Base-by-base conservation (phyloP, 2,329 filamentous ascomycete species). In the Mollisia scopiformis region DNA sequence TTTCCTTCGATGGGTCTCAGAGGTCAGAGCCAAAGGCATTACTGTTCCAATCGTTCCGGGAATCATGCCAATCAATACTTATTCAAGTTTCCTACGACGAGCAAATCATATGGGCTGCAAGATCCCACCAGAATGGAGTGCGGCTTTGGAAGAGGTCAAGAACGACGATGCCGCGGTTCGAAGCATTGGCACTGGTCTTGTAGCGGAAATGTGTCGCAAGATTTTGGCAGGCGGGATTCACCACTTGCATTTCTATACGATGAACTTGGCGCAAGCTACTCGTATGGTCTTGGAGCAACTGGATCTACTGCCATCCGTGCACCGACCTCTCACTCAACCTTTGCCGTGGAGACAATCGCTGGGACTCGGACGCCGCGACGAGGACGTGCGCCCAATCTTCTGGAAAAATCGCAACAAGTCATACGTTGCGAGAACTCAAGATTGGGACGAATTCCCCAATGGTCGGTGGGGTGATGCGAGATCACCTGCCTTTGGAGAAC, bases 371-470 rank as follows among this genome's bases (percentile, higher is more conserved):
- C 88, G 95, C 51, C 86, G 94, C 71, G 91, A 92, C 51, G 95
- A 99, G 78, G 96, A 97, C 72, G 95, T 99, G 46, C 91, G 95
- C 56, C 95, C 95, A 33, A 96, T 99, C 68, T 99, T 99, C 84
- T 99, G 95, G 95, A 89, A 94, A 70, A 97, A 98, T 78, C 88
- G 95, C 61, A 95, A 96, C 78, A 93, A 95, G 73, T 97, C 93
- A 3, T 99, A 99, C 71, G 88, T 99, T 58, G 88, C 92, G 58
- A 92, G 95, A 58, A 99, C 95, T 0, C 93, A 97, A 74, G 94
- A 97, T 69, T 99, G 95, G 95, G 95, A 99, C 71, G 95, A 99
- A 76, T 99, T 97, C 71, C 95, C 95, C 58, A 99, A 99, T 81
- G 95, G 95, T 50, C 90, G 95, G 76, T 99, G 95, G 95, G 96